phyloP scores from a whole-genome alignment of 163 green algal species.

The Coccomyxa subellipsoidea region DNA sequence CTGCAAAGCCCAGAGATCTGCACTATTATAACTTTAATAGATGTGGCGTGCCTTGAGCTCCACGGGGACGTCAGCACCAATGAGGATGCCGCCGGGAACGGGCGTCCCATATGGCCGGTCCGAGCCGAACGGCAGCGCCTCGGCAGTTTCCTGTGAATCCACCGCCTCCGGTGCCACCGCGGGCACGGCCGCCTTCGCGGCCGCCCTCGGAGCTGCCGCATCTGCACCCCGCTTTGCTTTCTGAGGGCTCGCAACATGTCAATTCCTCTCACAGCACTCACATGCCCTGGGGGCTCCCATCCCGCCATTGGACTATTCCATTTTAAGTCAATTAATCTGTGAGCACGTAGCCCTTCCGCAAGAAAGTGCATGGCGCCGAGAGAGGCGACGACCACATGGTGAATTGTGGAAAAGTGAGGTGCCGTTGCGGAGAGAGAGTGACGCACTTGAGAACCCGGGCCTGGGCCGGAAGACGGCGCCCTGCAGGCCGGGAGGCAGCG shows the following conservation, averaged over 20 bases:
- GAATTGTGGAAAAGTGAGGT: no score
- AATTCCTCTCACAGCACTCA: no score
- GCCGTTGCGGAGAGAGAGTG: neutral
- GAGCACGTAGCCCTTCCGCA: no score
- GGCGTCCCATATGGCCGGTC: neutral
- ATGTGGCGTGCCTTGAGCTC: neutral
- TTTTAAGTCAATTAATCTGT: no score
- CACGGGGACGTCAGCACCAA: neutral
- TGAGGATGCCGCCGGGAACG: neutral
- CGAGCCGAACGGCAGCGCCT: neutral
- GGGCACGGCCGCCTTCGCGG: no score
- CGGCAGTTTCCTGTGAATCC: neutral
- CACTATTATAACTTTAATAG: no score
- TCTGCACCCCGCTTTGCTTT: neutral
- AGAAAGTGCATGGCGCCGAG: no score
- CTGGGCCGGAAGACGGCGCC: neutral
- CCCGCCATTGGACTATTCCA: no score
- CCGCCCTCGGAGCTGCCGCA: neutral
- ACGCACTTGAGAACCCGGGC: neutral
- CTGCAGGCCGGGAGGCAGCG: neutral
- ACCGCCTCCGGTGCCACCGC: neutral
- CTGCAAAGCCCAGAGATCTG: no score
- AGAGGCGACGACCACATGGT: no score
- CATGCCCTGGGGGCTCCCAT: no score
- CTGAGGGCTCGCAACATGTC: no score